phyloP scores from a whole-genome alignment of 805 yeast genomes.

The Pichia californica region DNA sequence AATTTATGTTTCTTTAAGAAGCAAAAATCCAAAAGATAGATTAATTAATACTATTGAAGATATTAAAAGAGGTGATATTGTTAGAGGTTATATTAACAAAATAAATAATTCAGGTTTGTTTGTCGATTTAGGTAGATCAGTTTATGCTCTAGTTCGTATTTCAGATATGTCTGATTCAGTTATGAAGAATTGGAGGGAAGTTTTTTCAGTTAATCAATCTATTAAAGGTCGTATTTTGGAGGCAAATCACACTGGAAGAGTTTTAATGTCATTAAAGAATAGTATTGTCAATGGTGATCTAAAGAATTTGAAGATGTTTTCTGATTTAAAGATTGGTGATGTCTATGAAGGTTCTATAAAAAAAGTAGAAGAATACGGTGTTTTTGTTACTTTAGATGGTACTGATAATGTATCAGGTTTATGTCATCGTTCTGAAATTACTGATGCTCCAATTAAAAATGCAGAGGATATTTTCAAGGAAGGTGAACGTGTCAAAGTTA shows the following conservation, averaged over 20 bases:
- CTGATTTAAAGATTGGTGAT: constrained; percentile 64
- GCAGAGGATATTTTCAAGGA: constrained; percentile 64
- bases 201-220: constrained; percentile 61
- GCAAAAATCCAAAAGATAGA: constrained; percentile 44
- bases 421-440: constrained; percentile 79
- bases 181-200: constrained; percentile 83
- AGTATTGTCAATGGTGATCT: constrained; percentile 71
- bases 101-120: constrained; percentile 72
- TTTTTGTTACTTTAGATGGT: constrained; percentile 74
- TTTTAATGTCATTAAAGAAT: constrained; percentile 74
- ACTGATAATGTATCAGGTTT: constrained; percentile 74
- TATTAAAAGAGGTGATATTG: constrained; percentile 60
- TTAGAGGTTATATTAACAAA: constrained; percentile 75
- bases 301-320: constrained; percentile 50
- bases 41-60: constrained; percentile 44
- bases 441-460: constrained; percentile 59
- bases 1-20: constrained; percentile 59
- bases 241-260: constrained; percentile 54
- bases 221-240: constrained; percentile 69
- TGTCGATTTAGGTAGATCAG: constrained; percentile 62
- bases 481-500: constrained; percentile 89
- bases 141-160: constrained; percentile 76
- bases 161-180: constrained; percentile 75
- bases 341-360: constrained; percentile 72
- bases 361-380: constrained; percentile 82